Evolutionary conservation across 208 protist species (phyloP).

Genomic region (Crithidia mellificae): DNA sequence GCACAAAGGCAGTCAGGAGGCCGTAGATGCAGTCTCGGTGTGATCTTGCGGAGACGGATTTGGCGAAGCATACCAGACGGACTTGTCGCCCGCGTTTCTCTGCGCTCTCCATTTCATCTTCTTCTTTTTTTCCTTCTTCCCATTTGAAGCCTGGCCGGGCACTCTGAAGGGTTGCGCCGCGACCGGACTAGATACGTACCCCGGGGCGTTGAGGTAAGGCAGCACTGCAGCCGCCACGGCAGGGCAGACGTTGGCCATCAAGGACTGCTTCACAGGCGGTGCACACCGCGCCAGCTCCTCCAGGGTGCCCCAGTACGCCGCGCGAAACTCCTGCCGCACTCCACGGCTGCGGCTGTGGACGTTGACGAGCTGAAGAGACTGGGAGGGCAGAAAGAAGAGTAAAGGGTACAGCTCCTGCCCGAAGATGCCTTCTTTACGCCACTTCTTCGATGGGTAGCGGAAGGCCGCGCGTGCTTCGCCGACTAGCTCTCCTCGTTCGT

Average conservation of each 20-base stretch:
- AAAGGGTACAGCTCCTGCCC: slow-evolving; percentile 66
- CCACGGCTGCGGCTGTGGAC: slow-evolving; percentile 5
- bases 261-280: slow-evolving; percentile 34
- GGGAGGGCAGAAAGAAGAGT: slow-evolving; percentile 24
- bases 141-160: too few relatives aligned
- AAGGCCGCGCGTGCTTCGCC: slow-evolving; percentile 30
- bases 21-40: too few relatives aligned
- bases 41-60: too few relatives aligned
- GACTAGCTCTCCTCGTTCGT: slow-evolving; percentile 13
- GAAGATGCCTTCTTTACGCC: slow-evolving; percentile 35
- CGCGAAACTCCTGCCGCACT: slow-evolving; percentile 22
- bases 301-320: slow-evolving; percentile 37
- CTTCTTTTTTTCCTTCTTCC: too few relatives aligned
- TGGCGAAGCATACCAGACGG: too few relatives aligned
- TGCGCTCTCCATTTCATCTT: too few relatives aligned
- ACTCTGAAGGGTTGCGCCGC: background rate
- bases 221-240: slow-evolving; percentile 24
- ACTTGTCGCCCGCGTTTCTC: too few relatives aligned
- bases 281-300: slow-evolving; percentile 23
- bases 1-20: too few relatives aligned
- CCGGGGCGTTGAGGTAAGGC: background rate
- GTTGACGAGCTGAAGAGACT: background rate
- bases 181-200: background rate
- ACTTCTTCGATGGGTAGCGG: slow-evolving; percentile 52
- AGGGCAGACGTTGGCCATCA: slow-evolving; percentile 37